These are phyloP conservation scores for Amanita fuliginea DNA, from an alignment of 768 basidiomycete genomes.

Conservation along the genomic window DNA sequence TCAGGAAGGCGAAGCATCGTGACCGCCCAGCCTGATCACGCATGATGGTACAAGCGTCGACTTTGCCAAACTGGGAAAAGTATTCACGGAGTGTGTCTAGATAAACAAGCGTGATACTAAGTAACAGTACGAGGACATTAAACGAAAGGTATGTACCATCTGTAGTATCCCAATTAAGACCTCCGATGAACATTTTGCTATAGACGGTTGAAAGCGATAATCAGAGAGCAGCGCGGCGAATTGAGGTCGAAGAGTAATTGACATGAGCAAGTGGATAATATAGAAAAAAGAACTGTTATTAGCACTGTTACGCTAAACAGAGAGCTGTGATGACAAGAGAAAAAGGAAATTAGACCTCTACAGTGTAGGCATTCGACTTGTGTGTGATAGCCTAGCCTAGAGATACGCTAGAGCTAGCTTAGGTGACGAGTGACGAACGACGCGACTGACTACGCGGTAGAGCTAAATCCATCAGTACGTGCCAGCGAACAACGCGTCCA, in stretches of 20 bases:
- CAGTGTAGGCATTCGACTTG: conserved; percentile 42
- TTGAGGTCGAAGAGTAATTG: conserved; percentile 13
- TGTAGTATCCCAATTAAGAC: conserved; percentile 99
- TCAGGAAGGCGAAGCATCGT: conserved; percentile 95
- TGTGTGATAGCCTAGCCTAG: conserved; percentile 62
- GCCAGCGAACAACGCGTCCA: conserved; percentile 1
- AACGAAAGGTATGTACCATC: conserved; percentile 67
- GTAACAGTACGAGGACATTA: conserved; percentile 22
- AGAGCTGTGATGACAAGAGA: conserved; percentile 43
- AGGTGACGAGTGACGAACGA: conserved; percentile 21
- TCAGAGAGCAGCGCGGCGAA: conserved; percentile 10
- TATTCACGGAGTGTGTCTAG: conserved; percentile 74
- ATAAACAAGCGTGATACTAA: conserved; percentile 27
- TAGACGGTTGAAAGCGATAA: conserved; percentile 18
- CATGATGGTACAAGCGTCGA: conserved; percentile 98
- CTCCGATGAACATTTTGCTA: conserved; percentile 99
- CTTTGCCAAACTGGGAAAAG: conserved; percentile 92
- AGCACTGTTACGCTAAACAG: conserved; percentile 72
- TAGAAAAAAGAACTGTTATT: conserved; percentile 59
- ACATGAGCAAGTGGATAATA: conserved; percentile 14
- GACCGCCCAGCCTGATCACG: conserved; percentile 92
- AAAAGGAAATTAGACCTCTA: conserved; percentile 56
- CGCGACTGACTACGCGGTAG: conserved; percentile 47
- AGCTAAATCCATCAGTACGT: conserved; percentile 30
- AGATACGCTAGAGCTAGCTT: conserved; percentile 70